Evolutionary conservation across 768 basidiomycete genomes (phyloP).

Genomic region (Fistulinella prunicolor): DNA sequence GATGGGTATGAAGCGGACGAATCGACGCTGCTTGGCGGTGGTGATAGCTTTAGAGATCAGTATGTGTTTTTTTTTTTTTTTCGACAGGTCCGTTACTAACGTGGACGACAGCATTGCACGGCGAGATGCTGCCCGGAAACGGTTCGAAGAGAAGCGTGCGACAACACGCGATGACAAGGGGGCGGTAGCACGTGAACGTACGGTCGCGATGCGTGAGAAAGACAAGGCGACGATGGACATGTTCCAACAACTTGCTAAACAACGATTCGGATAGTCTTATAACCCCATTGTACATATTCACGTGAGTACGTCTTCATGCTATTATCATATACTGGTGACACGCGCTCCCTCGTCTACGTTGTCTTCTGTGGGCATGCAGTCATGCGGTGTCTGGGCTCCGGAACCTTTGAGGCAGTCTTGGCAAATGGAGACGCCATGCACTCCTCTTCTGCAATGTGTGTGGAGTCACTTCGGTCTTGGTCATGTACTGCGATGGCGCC

Average conservation of each 20-base stretch:
- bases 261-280: constrained; percentile 66
- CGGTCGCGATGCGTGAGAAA: constrained; percentile 63
- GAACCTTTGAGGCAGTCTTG: neutral
- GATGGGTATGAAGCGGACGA: constrained; percentile 80
- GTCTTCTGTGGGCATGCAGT: neutral
- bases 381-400: neutral
- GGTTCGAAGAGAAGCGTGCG: constrained; percentile 52
- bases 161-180: constrained; percentile 46
- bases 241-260: constrained; percentile 90
- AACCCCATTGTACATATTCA: constrained; percentile 1
- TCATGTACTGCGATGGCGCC: too few relatives aligned
- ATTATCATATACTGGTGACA: neutral
- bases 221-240: constrained; percentile 95
- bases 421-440: neutral
- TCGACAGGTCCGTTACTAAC: constrained; percentile 4
- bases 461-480: too few relatives aligned
- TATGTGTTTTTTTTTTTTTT: constrained; percentile 33
- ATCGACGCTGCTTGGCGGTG: constrained; percentile 74
- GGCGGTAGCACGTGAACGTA: constrained; percentile 57
- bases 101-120: constrained; percentile 57
- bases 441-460: too few relatives aligned
- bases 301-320: constrained; percentile 14
- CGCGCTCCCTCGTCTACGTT: neutral
- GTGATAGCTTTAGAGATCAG: constrained; percentile 79
- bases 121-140: constrained; percentile 67